These are phyloP conservation scores for Cyphellophora attinorum DNA, from an alignment of 2,329 filamentous ascomycete genomes.

Conservation along the genomic window DNA sequence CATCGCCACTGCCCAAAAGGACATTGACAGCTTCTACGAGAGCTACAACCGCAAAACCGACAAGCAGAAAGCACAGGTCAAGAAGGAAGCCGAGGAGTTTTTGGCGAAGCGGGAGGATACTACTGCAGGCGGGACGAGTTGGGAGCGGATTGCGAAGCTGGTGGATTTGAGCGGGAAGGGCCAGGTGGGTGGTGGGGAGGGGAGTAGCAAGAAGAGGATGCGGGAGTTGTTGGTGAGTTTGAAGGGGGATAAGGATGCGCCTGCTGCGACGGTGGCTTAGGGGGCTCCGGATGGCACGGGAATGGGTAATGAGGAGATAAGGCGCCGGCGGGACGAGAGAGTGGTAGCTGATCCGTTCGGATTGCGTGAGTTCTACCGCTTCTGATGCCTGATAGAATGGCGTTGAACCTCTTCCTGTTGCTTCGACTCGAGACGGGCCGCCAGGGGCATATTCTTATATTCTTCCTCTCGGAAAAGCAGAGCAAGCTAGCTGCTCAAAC, in stretches of 20 bases:
- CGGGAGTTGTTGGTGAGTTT: slow-evolving; percentile 78
- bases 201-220: slow-evolving; percentile 93
- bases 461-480: too few relatives aligned
- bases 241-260: slow-evolving; percentile 86
- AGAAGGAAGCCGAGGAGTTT: slow-evolving; percentile 89
- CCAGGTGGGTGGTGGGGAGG: slow-evolving; percentile 66
- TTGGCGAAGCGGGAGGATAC: slow-evolving; percentile 82
- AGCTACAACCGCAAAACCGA: slow-evolving; percentile 99
- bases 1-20: slow-evolving; percentile 77
- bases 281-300: not conserved
- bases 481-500: too few relatives aligned
- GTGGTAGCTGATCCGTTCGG: too few relatives aligned
- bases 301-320: slow-evolving; percentile 1
- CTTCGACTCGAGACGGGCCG: too few relatives aligned
- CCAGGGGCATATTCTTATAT: too few relatives aligned
- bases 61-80: slow-evolving; percentile 79
- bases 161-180: slow-evolving; percentile 97
- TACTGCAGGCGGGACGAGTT: slow-evolving; percentile 87
- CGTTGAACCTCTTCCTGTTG: too few relatives aligned
- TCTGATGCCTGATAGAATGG: too few relatives aligned
- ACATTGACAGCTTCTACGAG: slow-evolving; percentile 98
- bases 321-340: too few relatives aligned
- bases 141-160: slow-evolving; percentile 95
- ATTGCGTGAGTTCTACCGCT: too few relatives aligned
- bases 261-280: slow-evolving; percentile 42